phyloP scores from a whole-genome alignment of 1,284 basidiomycete genomes.

The Volvariella volvacea region DNA sequence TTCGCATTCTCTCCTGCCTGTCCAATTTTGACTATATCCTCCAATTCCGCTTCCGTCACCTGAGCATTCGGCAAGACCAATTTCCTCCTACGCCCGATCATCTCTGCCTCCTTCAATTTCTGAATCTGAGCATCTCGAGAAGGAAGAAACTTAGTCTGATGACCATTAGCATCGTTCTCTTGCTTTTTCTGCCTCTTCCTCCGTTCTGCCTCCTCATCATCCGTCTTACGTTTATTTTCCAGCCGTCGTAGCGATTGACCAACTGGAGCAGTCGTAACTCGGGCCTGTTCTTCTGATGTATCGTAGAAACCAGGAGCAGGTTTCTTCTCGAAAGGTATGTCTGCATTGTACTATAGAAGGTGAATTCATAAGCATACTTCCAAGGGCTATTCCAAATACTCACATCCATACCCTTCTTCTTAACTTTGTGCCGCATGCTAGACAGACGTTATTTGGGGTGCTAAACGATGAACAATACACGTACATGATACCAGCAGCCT shows the following conservation, averaged over 20 bases:
- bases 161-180: slow-evolving; percentile 49
- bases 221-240: slow-evolving; percentile 91
- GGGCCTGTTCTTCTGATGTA: slow-evolving; percentile 91
- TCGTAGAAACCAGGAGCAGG: slow-evolving; percentile 96
- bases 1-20: slow-evolving; percentile 87
- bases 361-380: slow-evolving; percentile 8
- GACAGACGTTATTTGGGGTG: background rate
- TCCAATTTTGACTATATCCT: slow-evolving; percentile 99
- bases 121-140: slow-evolving; percentile 96
- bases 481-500: slow-evolving; percentile 95
- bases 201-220: slow-evolving; percentile 79
- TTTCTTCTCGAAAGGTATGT: slow-evolving; percentile 98
- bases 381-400: slow-evolving; percentile 22
- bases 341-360: slow-evolving; percentile 81
- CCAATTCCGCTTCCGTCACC: slow-evolving; percentile 92
- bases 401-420: slow-evolving; percentile 96
- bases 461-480: slow-evolving; percentile 22
- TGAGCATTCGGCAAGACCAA: slow-evolving; percentile 87
- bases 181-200: slow-evolving; percentile 78
- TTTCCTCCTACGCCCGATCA: slow-evolving; percentile 84
- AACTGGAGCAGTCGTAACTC: slow-evolving; percentile 81
- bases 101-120: slow-evolving; percentile 95
- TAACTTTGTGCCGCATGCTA: slow-evolving; percentile 83
- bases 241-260: slow-evolving; percentile 86
- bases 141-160: slow-evolving; percentile 88